Evolutionary conservation across 768 basidiomycete genomes (phyloP).

Genomic region (Xerocomellus chrysenteron): DNA sequence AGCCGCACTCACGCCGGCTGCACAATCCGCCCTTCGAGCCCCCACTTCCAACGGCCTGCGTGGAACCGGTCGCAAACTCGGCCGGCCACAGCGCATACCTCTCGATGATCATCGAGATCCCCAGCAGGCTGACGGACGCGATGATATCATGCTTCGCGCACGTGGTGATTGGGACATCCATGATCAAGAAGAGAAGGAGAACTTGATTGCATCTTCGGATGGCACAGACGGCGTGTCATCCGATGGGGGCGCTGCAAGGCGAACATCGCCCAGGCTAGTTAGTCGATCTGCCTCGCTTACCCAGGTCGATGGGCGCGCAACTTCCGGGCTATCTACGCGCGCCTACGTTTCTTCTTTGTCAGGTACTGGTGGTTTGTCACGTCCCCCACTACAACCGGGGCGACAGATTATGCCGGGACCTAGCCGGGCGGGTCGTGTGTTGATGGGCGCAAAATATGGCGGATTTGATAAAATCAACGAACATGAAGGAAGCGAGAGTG

Average conservation of each 20-base stretch:
- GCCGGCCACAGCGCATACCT: constrained; percentile 37
- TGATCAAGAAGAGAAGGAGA: constrained; percentile 43
- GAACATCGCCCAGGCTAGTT: constrained; percentile 28
- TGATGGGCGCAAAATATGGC: constrained; percentile 40
- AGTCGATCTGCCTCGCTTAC: constrained; percentile 33
- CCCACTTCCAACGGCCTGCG: constrained; percentile 35
- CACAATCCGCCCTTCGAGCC: constrained; percentile 29
- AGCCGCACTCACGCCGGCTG: constrained; percentile 33
- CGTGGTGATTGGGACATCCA: constrained; percentile 31
- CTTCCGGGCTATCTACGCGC: constrained; percentile 33
- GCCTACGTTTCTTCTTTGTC: constrained; percentile 30
- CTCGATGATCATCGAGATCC: constrained; percentile 37
- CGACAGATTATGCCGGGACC: constrained; percentile 46
- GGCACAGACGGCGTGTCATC: constrained; percentile 24
- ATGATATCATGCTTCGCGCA: constrained; percentile 30
- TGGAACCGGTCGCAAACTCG: constrained; percentile 34
- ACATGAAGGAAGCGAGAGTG: constrained; percentile 42
- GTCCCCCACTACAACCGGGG: constrained; percentile 40
- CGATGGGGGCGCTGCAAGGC: constrained; percentile 21
- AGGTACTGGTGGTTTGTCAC: constrained; percentile 36
- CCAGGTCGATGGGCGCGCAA: constrained; percentile 36
- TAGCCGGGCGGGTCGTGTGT: constrained; percentile 48
- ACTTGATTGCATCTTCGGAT: constrained; percentile 30
- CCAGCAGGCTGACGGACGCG: constrained; percentile 32
- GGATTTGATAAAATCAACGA: constrained; percentile 52